Conservation (phyloP, 148 eudicot species). For the Rheum nobile region DNA sequence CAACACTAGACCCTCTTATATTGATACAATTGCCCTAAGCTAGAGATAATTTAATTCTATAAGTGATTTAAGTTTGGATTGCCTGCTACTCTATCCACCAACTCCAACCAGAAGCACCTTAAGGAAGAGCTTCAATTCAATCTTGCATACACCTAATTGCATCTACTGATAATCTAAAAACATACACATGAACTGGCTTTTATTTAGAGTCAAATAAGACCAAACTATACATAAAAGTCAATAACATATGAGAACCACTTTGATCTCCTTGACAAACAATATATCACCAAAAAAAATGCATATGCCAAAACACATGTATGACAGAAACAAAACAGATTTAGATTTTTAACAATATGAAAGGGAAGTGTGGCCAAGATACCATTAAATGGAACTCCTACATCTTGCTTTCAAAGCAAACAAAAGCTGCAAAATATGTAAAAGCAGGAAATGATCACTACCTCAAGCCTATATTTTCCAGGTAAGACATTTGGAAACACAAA, state of each 20-base stretch:
- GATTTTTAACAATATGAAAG: too few species aligned
- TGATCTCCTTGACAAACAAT: background rate
- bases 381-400: background rate
- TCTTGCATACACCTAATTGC: background rate
- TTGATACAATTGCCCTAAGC: background rate
- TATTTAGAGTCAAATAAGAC: background rate
- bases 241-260: background rate
- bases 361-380: background rate
- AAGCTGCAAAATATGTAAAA: background rate
- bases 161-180: background rate
- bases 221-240: background rate
- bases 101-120: background rate
- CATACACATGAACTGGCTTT: background rate
- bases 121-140: background rate
- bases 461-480: conserved; percentile 85
- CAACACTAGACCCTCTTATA: background rate
- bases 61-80: background rate
- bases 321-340: too few species aligned
- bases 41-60: background rate
- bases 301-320: too few species aligned
- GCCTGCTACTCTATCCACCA: background rate
- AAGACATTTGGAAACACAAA: conserved; percentile 65
- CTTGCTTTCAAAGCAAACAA: background rate
- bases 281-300: background rate
- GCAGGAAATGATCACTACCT: conserved; percentile 34